Evolutionary conservation across 2,329 filamentous ascomycete species (phyloP).

Genomic region (Chrysoporthe puriensis): DNA sequence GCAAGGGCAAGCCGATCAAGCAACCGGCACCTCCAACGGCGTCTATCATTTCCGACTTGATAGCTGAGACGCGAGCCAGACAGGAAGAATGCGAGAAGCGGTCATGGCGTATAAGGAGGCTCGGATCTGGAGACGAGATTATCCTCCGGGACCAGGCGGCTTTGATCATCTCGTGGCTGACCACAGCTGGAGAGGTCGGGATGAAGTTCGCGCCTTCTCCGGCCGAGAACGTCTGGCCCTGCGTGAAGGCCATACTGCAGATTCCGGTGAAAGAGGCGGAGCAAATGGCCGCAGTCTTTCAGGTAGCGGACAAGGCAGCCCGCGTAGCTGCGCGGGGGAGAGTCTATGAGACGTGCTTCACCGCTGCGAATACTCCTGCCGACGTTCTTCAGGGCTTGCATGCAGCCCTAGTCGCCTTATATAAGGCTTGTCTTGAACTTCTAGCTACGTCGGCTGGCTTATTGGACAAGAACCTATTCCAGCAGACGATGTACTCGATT

Average conservation of each 20-base stretch:
- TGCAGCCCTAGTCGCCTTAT: not conserved
- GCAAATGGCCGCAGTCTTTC: slow-evolving; percentile 9
- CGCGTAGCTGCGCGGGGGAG: not conserved
- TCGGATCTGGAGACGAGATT: not conserved
- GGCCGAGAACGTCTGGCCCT: not conserved
- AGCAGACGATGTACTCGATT: not conserved
- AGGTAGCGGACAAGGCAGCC: not conserved
- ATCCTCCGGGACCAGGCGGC: slow-evolving; percentile 12
- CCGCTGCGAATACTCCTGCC: not conserved
- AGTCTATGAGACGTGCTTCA: slow-evolving; percentile 3
- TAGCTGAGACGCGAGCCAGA: not conserved
- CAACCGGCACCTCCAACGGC: not conserved
- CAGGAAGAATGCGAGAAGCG: slow-evolving; percentile 6
- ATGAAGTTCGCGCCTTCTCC: slow-evolving; percentile 2
- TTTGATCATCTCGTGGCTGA: slow-evolving; percentile 1
- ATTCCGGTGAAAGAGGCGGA: not conserved
- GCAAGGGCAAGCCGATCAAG: not conserved
- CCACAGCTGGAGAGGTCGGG: slow-evolving; percentile 10
- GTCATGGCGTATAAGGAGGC: not conserved
- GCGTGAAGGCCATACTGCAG: not conserved
- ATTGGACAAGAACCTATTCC: not conserved
- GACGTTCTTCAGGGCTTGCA: not conserved
- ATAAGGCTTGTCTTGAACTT: slow-evolving; percentile 1
- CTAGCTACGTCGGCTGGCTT: not conserved
- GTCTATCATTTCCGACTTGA: slow-evolving; percentile 5